phyloP scores from a whole-genome alignment of 352 stramenopile species.

The Pythium utonaiense region DNA sequence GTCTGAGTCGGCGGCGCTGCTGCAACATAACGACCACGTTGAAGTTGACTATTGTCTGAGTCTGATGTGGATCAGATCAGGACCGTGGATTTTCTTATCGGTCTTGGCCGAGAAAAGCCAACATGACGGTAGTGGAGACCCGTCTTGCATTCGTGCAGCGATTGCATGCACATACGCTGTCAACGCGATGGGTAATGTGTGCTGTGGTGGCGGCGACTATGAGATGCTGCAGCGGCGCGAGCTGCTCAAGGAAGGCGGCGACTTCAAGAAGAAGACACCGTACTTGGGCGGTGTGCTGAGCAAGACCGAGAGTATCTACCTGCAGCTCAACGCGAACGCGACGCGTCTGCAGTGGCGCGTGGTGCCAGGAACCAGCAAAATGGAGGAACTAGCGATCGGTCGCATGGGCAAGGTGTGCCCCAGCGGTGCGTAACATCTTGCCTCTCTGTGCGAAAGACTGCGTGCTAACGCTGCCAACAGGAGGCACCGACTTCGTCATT shows the following conservation, averaged over 20 bases:
- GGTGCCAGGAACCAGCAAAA: conserved; percentile 32
- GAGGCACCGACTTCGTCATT: conserved; percentile 39
- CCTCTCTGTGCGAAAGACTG: not conserved
- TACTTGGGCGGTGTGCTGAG: conserved; percentile 62
- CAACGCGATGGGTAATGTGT: conserved; percentile 64
- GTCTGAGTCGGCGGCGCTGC: not conserved
- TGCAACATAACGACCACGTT: not conserved
- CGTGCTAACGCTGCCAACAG: not conserved
- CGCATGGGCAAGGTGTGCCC: conserved; percentile 54
- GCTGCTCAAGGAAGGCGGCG: conserved; percentile 58
- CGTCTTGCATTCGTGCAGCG: not conserved
- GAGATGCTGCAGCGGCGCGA: conserved; percentile 61
- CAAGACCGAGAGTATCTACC: conserved; percentile 48
- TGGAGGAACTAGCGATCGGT: conserved; percentile 50
- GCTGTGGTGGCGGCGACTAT: conserved; percentile 47
- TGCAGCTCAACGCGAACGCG: conserved; percentile 50
- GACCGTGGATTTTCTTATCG: not conserved
- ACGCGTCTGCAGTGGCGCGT: conserved; percentile 45
- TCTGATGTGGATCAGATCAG: not conserved
- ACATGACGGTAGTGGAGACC: not conserved
- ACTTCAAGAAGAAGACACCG: conserved; percentile 69
- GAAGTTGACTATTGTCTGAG: not conserved
- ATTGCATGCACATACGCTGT: not conserved
- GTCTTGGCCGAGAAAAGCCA: not conserved
- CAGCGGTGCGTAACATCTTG: conserved; percentile 28